These are phyloP conservation scores for Ustilago hordei DNA, from an alignment of 1,284 basidiomycete species.

Conservation along the genomic window DNA sequence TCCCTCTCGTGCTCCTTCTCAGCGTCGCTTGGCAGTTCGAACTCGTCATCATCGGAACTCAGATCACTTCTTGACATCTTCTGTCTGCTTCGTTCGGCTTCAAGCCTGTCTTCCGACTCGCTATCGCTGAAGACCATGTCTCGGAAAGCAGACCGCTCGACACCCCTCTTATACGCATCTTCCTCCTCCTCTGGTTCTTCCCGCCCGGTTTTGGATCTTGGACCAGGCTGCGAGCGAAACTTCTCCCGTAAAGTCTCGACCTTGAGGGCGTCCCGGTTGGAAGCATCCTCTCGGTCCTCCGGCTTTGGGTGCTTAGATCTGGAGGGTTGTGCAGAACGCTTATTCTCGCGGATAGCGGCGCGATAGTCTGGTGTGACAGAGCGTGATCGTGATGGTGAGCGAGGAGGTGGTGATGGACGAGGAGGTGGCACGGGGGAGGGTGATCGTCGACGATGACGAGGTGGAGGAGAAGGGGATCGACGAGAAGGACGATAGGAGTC, in stretches of 20 bases:
- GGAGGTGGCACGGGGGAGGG: constrained; percentile 14
- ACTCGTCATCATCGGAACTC: constrained; percentile 10
- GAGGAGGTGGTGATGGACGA: constrained; percentile 2
- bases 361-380: constrained; percentile 50
- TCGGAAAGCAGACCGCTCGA: not conserved
- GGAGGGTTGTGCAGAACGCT: constrained; percentile 10
- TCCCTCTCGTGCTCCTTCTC: constrained; percentile 4
- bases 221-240: not conserved
- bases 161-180: constrained; percentile 17
- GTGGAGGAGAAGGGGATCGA: constrained; percentile 15
- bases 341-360: constrained; percentile 8
- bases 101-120: constrained; percentile 8
- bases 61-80: not conserved
- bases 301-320: not conserved
- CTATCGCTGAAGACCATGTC: constrained; percentile 1
- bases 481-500: constrained; percentile 10
- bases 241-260: not conserved
- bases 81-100: not conserved
- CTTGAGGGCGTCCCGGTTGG: not conserved
- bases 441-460: constrained; percentile 11
- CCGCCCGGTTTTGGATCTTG: not conserved
- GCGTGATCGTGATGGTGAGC: constrained; percentile 19
- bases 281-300: not conserved
- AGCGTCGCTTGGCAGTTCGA: constrained; percentile 2
- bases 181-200: constrained; percentile 10